A percentile compares a stretch with the other conserved stretches of the same genome.
These are phyloP conservation scores for Kodamaea nitidulidarum DNA, from an alignment of 805 yeast genomes.

Conservation along the genomic window DNA sequence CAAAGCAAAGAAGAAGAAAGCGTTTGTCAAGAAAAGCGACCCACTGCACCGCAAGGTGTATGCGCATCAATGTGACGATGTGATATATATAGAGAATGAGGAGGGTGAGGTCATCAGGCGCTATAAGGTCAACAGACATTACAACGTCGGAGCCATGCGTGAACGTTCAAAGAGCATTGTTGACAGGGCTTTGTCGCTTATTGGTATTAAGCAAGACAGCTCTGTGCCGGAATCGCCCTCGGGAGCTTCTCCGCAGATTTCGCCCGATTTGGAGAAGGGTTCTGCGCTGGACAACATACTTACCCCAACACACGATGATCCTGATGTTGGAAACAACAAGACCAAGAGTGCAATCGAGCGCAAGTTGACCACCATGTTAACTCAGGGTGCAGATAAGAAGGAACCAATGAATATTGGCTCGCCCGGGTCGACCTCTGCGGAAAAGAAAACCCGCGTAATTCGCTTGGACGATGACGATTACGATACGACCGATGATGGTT, in stretches of 20 bases:
- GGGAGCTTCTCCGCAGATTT: neutral
- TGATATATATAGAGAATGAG: conserved; percentile 78
- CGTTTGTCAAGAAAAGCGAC: conserved; percentile 29
- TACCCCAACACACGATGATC: conserved; percentile 1
- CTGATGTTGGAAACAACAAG: conserved; percentile 7
- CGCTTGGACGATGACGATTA: conserved; percentile 14
- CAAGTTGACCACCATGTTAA: conserved; percentile 15
- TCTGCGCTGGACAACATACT: neutral
- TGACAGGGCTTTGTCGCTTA: conserved; percentile 48
- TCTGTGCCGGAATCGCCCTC: neutral
- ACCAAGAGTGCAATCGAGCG: conserved; percentile 15
- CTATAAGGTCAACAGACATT: conserved; percentile 64
- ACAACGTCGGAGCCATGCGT: conserved; percentile 12
- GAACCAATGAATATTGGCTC: conserved; percentile 3
- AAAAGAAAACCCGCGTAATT: conserved; percentile 8
- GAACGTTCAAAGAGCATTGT: conserved; percentile 37
- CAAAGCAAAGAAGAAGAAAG: conserved; percentile 14
- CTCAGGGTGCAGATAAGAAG: conserved; percentile 8
- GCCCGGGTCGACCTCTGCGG: conserved; percentile 4
- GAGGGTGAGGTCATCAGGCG: conserved; percentile 90
- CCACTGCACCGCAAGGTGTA: conserved; percentile 39
- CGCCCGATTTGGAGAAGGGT: conserved; percentile 9
- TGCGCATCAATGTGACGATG: conserved; percentile 79
- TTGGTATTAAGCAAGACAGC: conserved; percentile 33
- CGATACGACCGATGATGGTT: conserved; percentile 17